Percentiles rank a stretch among this genome's conserved stretches.
phyloP scores from a whole-genome alignment of 2,329 filamentous ascomycete genomes.

The Aspergillus uvarum region DNA sequence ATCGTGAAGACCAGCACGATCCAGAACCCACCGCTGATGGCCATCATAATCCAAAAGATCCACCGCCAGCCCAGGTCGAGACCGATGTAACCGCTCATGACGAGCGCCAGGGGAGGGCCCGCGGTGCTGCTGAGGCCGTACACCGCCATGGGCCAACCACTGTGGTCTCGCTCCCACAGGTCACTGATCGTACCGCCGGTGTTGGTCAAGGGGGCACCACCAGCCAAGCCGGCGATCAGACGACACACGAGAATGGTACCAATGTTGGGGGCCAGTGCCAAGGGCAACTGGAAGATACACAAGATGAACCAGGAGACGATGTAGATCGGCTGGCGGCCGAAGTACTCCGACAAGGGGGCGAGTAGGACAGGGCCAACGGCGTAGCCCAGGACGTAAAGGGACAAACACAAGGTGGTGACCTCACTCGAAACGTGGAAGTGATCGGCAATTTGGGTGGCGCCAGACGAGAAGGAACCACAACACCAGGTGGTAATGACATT shows the following conservation, averaged over 20 bases:
- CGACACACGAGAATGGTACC: constrained; percentile 32
- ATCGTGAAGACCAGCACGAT: constrained; percentile 45
- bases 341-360: constrained; percentile 37
- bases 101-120: constrained; percentile 35
- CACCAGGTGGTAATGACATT: constrained; percentile 32
- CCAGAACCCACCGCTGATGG: constrained; percentile 55
- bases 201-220: constrained; percentile 36
- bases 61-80: constrained; percentile 38
- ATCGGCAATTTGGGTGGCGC: constrained; percentile 25
- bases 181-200: constrained; percentile 33
- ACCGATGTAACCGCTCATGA: constrained; percentile 37
- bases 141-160: constrained; percentile 35
- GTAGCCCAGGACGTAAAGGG: constrained; percentile 31
- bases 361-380: constrained; percentile 32
- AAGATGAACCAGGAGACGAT: constrained; percentile 32
- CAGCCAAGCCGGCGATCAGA: constrained; percentile 30
- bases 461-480: constrained; percentile 30
- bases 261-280: constrained; percentile 30
- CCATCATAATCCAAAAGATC: constrained; percentile 62
- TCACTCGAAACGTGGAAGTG: constrained; percentile 31
- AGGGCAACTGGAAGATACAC: constrained; percentile 31
- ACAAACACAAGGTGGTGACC: constrained; percentile 35
- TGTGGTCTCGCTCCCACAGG: constrained; percentile 33
- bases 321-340: constrained; percentile 38
- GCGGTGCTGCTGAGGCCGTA: constrained; percentile 39